These are phyloP conservation scores for Syzygium jambos DNA, from an alignment of 345 rosid species.

Conservation along the genomic window DNA sequence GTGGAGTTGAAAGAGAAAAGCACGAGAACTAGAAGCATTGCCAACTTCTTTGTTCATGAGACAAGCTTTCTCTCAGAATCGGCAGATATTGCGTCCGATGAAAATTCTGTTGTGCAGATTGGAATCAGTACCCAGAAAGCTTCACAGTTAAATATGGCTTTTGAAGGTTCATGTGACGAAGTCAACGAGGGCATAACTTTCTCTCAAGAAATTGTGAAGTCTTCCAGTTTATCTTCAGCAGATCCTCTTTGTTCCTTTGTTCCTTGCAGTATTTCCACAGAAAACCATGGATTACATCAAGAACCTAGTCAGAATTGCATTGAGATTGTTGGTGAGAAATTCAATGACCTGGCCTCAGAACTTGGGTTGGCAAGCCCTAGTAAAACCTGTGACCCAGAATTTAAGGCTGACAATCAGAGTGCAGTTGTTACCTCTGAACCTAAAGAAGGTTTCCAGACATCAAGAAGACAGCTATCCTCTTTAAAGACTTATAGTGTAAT, in stretches of 20 bases:
- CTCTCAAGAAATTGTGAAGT: constrained; percentile 35
- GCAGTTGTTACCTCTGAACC: constrained; percentile 1
- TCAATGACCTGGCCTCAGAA: constrained; percentile 4
- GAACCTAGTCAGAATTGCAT: constrained; percentile 9
- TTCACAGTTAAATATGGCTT: constrained; percentile 28
- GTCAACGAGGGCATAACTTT: constrained; percentile 14
- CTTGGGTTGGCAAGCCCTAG: constrained; percentile 7
- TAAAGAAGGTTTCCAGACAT: constrained; percentile 7
- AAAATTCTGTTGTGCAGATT: constrained; percentile 31
- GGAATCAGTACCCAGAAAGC: constrained; percentile 11
- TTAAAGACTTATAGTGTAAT: constrained; percentile 34
- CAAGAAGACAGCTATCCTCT: constrained; percentile 21
- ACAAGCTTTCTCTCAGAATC: constrained; percentile 66
- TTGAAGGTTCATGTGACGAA: constrained; percentile 18
- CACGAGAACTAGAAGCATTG: constrained; percentile 7
- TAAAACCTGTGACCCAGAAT: constrained; percentile 3
- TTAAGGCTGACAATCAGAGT: constrained; percentile 6
- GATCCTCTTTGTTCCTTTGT: constrained; percentile 76
- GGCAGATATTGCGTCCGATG: constrained; percentile 40
- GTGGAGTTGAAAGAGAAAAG: constrained; percentile 5
- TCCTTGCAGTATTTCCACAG: constrained; percentile 56
- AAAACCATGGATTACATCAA: constrained; percentile 11
- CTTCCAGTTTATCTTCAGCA: constrained; percentile 20
- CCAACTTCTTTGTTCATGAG: constrained; percentile 28
- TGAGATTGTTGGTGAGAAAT: constrained; percentile 17